A percentile compares a stretch with the other conserved stretches of the same genome.
Conservation (phyloP, 495 filamentous ascomycete species). For the Entonaema liquescens region DNA sequence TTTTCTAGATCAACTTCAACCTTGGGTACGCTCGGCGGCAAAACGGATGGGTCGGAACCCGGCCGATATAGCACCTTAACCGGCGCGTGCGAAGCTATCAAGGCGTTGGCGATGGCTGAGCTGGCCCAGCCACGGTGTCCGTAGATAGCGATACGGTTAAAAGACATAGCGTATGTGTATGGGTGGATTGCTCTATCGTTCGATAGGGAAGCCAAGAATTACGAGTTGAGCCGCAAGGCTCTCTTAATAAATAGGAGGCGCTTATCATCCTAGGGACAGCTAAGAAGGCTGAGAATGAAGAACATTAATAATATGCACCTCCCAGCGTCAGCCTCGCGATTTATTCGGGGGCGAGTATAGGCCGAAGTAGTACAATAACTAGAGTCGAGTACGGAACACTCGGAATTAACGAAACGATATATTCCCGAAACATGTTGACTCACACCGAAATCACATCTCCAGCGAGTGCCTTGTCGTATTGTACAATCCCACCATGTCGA, state of each 20-base stretch:
- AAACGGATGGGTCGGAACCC: conserved; percentile 35
- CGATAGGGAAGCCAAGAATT: background rate
- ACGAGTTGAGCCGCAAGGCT: background rate
- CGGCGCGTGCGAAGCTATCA: conserved; percentile 32
- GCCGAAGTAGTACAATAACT: background rate
- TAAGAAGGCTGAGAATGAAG: background rate
- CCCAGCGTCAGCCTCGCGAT: background rate
- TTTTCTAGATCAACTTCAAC: conserved; percentile 35
- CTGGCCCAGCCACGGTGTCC: conserved; percentile 44
- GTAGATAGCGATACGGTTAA: conserved; percentile 43
- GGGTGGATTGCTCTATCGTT: background rate
- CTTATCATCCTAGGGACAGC: background rate
- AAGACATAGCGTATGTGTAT: conserved; percentile 45
- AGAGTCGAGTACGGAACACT: background rate
- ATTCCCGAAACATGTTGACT: background rate
- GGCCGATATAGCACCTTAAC: conserved; percentile 39
- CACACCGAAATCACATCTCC: background rate
- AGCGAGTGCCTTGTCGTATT: background rate
- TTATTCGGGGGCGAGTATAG: background rate
- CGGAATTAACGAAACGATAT: conserved; percentile 4
- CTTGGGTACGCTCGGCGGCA: conserved; percentile 28
- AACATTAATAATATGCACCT: background rate
- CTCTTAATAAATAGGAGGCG: background rate
- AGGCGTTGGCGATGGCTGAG: conserved; percentile 34
- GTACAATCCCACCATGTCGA: background rate